Evolutionary conservation across 164 flowering plant species (phyloP), one percentile per base, ranked within the genome.

Genomic region (Magnolia officinalis): DNA sequence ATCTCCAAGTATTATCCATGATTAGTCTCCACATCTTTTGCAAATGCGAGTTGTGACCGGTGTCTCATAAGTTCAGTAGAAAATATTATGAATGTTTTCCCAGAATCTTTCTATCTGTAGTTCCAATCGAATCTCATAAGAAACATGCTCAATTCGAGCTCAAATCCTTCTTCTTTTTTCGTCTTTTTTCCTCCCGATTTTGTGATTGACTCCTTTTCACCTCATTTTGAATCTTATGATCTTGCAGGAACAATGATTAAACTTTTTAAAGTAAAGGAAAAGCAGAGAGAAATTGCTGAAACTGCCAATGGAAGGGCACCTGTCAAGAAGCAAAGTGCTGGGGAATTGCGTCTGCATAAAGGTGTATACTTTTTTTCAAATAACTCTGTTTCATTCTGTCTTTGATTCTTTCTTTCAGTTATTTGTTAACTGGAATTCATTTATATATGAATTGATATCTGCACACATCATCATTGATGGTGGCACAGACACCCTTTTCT

Each of bases 251-350:
- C 67, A 76, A 87, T 87, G 87, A 85, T 87, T 71, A 86, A 72
- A 75, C 84, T 86, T 26, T 84, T 86, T 31, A 86, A 86, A 80
- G 88, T 84, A 21, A 88, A 87, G 88, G 88, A 88, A 76, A 86
- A 86, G 82, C 90, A 86, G 74, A 87, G 83, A 71, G 92, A 89
- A 77, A 73, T 72, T 74, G 85, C 89, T 64, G 88, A 89, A 79
- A 86, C 78, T 80, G 83, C 88, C 63, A 84, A 86, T 82, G 92
- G 92, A 65, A 83, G 80, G 75, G 82, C 84, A 73, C 88, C 86
- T 2, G 83, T 80, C 52, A 88, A 88, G 84, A 87, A 89, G 86
- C 92, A 86, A 80, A 84, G 78, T 82, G 86, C 90, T 45, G 90
- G 92, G 78, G 90, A 89, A 78, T 67, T 89, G 55, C 88, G 89